A percentile compares a stretch with the other conserved stretches of the same genome.
Evolutionary conservation across 2,329 filamentous ascomycete genomes (phyloP).

Genomic region (Xylaria sp.): DNA sequence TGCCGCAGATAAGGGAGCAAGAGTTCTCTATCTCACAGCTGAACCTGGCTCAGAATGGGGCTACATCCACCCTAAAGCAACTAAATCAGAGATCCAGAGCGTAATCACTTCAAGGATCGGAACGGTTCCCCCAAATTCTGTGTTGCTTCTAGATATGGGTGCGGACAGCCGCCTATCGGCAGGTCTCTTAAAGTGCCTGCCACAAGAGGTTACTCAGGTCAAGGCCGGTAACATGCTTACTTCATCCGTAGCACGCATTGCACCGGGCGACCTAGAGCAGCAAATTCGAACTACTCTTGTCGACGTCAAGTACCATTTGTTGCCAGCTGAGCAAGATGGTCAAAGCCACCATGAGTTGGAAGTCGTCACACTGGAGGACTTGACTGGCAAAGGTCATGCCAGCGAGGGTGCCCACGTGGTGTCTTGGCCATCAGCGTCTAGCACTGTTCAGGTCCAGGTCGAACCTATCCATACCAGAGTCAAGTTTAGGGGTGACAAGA

Average conservation of each 20-base stretch:
- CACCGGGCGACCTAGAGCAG: background rate
- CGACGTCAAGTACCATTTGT: conserved; percentile 11
- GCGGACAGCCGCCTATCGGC: background rate
- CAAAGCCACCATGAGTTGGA: background rate
- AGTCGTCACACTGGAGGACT: background rate
- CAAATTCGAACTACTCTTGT: conserved; percentile 5
- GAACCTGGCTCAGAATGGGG: conserved; percentile 13
- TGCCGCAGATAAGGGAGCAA: conserved; percentile 1
- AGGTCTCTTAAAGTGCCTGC: background rate
- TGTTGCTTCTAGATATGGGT: background rate
- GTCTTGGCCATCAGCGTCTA: background rate
- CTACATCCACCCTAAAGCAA: conserved; percentile 29
- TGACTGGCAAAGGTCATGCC: background rate
- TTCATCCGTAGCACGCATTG: background rate
- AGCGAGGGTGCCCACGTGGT: background rate
- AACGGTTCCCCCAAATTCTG: background rate
- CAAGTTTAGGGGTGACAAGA: conserved; percentile 2
- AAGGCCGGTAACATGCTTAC: background rate
- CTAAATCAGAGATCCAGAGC: conserved; percentile 11
- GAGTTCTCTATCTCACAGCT: background rate
- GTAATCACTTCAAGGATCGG: background rate
- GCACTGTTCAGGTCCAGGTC: background rate
- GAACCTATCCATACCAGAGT: conserved; percentile 1
- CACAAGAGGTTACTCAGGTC: background rate
- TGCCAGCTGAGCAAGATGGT: background rate